These are phyloP conservation scores for Exophiala lecanii-corni DNA, from an alignment of 2,329 filamentous ascomycete species.

Conservation along the genomic window DNA sequence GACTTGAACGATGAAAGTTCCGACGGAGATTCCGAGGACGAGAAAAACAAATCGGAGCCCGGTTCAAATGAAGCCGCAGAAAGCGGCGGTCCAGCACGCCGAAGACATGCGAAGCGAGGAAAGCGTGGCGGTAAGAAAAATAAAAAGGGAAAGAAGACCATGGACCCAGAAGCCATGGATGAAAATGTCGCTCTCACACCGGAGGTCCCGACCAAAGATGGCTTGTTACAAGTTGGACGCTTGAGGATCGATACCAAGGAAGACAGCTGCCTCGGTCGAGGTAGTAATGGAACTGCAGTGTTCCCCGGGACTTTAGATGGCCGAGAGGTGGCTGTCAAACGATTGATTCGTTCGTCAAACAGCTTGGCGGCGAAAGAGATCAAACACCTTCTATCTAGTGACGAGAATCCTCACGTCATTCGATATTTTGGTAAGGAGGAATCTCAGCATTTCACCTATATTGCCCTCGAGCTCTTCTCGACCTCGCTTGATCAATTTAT, in stretches of 20 bases:
- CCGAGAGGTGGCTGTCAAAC: conserved; percentile 88
- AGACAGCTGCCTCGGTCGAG: conserved; percentile 61
- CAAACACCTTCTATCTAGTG: conserved; percentile 80
- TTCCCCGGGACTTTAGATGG: conserved; percentile 94
- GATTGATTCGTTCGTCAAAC: conserved; percentile 93
- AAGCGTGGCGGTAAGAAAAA: conserved; percentile 28
- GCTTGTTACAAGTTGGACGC: conserved; percentile 57
- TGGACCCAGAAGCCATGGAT: conserved; percentile 26
- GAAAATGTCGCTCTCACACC: conserved; percentile 18
- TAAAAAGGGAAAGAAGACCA: conserved; percentile 32
- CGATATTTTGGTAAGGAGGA: conserved; percentile 92
- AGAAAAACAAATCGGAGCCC: conserved; percentile 18
- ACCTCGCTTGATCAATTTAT: conserved; percentile 90
- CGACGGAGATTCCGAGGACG: conserved; percentile 25
- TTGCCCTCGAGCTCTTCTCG: conserved; percentile 88
- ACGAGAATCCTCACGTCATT: conserved; percentile 94
- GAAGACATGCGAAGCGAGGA: conserved; percentile 28
- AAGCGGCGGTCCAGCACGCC: conserved; percentile 19
- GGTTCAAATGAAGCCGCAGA: conserved; percentile 14
- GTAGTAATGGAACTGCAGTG: conserved; percentile 95
- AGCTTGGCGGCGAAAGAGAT: conserved; percentile 95
- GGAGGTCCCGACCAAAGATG: conserved; percentile 56
- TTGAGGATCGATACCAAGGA: conserved; percentile 51
- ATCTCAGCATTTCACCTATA: conserved; percentile 87
- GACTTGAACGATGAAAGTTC: conserved; percentile 18